phyloP scores from a whole-genome alignment of 768 basidiomycete genomes.

The Pisolithus tinctorius region DNA sequence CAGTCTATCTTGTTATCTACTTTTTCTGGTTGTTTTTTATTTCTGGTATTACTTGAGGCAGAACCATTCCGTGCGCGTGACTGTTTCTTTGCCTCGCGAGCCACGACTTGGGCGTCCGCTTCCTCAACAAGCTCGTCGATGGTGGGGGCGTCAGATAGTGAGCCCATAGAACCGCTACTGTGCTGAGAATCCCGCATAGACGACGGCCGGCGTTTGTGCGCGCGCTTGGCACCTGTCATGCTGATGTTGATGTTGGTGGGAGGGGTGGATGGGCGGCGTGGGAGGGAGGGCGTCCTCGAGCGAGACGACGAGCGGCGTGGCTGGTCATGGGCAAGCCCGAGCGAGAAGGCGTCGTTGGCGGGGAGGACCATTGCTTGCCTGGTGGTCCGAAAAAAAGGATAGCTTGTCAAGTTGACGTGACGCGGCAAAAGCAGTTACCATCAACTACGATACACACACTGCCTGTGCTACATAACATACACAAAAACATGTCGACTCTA shows the following conservation, averaged over 20 bases:
- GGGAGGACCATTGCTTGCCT: slow-evolving; percentile 20
- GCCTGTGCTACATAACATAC: neutral
- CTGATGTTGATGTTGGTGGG: slow-evolving; percentile 28
- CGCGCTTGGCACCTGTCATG: slow-evolving; percentile 34
- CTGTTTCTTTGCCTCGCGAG: slow-evolving; percentile 13
- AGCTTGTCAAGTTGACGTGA: no score
- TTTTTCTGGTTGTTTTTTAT: slow-evolving; percentile 22
- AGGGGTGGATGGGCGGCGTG: slow-evolving; percentile 33
- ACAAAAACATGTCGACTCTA: slow-evolving; percentile 22
- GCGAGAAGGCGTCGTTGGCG: slow-evolving; percentile 31
- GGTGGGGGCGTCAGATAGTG: slow-evolving; percentile 4
- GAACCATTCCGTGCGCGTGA: slow-evolving; percentile 6
- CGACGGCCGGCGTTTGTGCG: slow-evolving; percentile 15
- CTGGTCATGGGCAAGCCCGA: slow-evolving; percentile 30
- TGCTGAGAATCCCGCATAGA: slow-evolving; percentile 21
- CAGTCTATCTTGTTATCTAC: slow-evolving; percentile 49
- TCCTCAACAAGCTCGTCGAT: slow-evolving; percentile 23
- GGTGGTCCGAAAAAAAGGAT: no score
- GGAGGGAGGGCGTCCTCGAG: slow-evolving; percentile 17
- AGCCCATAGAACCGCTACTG: slow-evolving; percentile 3
- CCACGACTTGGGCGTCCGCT: slow-evolving; percentile 8
- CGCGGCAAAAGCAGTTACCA: no score
- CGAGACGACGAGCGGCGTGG: slow-evolving; percentile 22
- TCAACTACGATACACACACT: no score
- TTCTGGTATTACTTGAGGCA: slow-evolving; percentile 8